A percentile compares a stretch with the other conserved stretches of the same genome.
Evolutionary conservation across 768 basidiomycete genomes (phyloP).

Genomic region (Tylopilus plumbeoviolaceoides): DNA sequence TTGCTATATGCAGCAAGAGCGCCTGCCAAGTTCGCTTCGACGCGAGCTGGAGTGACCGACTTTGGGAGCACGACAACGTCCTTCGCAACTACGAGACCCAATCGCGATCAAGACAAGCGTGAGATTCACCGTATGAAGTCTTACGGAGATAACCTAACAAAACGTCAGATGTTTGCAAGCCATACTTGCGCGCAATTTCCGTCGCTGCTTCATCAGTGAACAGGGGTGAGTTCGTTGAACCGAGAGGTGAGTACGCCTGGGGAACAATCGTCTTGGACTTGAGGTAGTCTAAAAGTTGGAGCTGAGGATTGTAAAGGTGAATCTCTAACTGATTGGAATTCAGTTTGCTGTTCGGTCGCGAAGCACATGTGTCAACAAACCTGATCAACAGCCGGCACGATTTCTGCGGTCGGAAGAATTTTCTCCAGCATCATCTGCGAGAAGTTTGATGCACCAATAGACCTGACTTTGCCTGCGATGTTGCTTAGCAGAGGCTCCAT

Average conservation of each 20-base stretch:
- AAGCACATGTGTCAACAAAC: conserved; percentile 31
- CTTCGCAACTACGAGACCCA: conserved; percentile 47
- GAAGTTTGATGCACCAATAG: conserved; percentile 77
- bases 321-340: conserved; percentile 52
- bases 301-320: conserved; percentile 74
- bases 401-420: conserved; percentile 60
- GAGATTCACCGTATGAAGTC: conserved; percentile 15
- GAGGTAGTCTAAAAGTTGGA: conserved; percentile 59
- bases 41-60: conserved; percentile 69
- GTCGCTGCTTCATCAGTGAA: conserved; percentile 57
- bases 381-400: conserved; percentile 73
- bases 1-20: conserved; percentile 43
- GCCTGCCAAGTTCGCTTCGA: conserved; percentile 55
- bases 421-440: conserved; percentile 64
- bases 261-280: conserved; percentile 63
- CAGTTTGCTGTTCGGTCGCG: background rate
- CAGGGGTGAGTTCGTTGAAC: conserved; percentile 62
- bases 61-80: conserved; percentile 68
- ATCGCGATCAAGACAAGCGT: conserved; percentile 3
- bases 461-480: conserved; percentile 51
- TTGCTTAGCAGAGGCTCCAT: conserved; percentile 5
- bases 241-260: conserved; percentile 81
- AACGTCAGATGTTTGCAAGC: conserved; percentile 51
- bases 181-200: conserved; percentile 56
- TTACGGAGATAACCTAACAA: conserved; percentile 61